Conservation (phyloP, 176 grass and related monocot species). For the Alloteropsis semialata region DNA sequence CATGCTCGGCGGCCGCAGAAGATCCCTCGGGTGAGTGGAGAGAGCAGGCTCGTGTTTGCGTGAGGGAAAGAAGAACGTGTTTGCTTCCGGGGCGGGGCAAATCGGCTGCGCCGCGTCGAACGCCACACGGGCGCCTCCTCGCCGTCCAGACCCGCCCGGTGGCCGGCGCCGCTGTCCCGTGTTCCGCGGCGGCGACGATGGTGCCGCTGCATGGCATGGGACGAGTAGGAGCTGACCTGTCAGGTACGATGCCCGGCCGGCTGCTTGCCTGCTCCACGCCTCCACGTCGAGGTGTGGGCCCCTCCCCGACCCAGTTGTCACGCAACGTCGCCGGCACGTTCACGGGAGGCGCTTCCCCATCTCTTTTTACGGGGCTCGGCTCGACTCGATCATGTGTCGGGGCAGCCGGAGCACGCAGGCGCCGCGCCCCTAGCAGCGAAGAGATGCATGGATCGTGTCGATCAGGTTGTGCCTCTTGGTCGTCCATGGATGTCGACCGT, state of each 20-base stretch:
- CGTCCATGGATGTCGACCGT: background rate
- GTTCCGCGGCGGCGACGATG: background rate
- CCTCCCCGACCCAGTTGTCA: background rate
- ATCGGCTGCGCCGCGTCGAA: constrained; percentile 38
- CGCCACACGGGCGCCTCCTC: background rate
- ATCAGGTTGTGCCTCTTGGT: background rate
- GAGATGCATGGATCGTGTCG: background rate
- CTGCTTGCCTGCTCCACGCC: too few relatives aligned
- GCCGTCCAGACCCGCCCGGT: too few relatives aligned
- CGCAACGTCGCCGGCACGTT: constrained; percentile 17
- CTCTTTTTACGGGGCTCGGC: background rate
- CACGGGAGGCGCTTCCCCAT: background rate
- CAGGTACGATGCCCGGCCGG: background rate
- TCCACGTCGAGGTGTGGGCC: constrained; percentile 20
- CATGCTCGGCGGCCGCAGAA: constrained; percentile 12
- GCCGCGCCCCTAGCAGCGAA: too few relatives aligned
- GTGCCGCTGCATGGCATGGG: background rate
- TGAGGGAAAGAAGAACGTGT: constrained; percentile 53
- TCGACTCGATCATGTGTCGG: background rate
- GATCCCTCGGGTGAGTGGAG: constrained; percentile 16
- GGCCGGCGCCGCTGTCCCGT: constrained; percentile 18
- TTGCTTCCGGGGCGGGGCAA: constrained; percentile 24
- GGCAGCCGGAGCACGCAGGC: background rate
- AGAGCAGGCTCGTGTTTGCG: constrained; percentile 40
- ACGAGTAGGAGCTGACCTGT: constrained; percentile 11